phyloP scores from a whole-genome alignment of 495 filamentous ascomycete genomes.

The Oidiodendron maius region DNA sequence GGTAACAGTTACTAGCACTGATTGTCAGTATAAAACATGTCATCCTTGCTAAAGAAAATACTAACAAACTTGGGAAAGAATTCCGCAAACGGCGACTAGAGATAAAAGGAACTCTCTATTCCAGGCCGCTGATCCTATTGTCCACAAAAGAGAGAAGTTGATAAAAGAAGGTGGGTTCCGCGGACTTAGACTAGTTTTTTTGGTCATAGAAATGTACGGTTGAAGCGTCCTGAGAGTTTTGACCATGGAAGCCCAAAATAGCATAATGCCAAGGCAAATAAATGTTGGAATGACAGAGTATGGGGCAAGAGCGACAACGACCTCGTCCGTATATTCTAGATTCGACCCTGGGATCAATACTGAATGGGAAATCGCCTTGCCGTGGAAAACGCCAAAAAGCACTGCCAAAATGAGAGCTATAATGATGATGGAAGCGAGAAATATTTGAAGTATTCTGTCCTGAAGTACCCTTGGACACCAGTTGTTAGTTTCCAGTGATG shows the following conservation, averaged over 20 bases:
- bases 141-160: conserved; percentile 28
- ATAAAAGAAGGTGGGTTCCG: conserved; percentile 24
- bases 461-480: conserved; percentile 17
- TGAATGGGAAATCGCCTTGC: conserved; percentile 24
- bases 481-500: not conserved
- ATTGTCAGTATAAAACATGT: not conserved
- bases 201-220: conserved; percentile 29
- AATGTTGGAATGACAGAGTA: conserved; percentile 26
- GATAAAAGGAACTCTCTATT: conserved; percentile 30
- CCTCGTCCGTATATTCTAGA: conserved; percentile 20
- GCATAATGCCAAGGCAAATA: conserved; percentile 22
- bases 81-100: conserved; percentile 23
- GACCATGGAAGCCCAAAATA: conserved; percentile 36
- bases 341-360: conserved; percentile 28
- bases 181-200: conserved; percentile 11
- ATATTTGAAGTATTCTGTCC: conserved; percentile 16
- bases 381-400: conserved; percentile 23
- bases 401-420: conserved; percentile 23
- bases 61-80: conserved; percentile 31
- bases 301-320: conserved; percentile 25
- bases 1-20: conserved; percentile 26
- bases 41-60: conserved; percentile 2
- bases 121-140: conserved; percentile 21
- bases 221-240: conserved; percentile 28
- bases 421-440: conserved; percentile 12